phyloP scores from a whole-genome alignment of 768 basidiomycete genomes.

The Amanita molliuscula region DNA sequence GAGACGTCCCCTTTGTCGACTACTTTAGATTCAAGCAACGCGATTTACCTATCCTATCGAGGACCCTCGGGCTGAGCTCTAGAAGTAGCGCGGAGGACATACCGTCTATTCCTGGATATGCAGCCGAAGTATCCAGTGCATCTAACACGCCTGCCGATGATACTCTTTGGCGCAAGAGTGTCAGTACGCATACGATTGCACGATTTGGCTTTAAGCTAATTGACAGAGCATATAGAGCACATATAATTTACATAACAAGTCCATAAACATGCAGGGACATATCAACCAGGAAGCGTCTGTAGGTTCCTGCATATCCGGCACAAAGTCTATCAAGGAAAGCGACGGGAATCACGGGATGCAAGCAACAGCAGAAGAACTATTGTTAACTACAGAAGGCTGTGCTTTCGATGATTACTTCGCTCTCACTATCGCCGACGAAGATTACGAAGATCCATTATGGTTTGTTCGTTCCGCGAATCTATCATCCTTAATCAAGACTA shows the following conservation, averaged over 20 bases:
- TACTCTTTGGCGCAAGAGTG: not conserved
- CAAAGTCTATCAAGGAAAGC: not conserved
- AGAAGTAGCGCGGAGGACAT: not conserved
- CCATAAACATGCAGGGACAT: not conserved
- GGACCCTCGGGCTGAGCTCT: not conserved
- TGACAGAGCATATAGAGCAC: slow-evolving; percentile 6
- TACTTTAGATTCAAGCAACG: slow-evolving; percentile 4
- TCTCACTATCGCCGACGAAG: not conserved
- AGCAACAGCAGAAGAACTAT: not conserved
- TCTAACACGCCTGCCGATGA: not conserved
- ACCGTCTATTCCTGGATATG: not conserved
- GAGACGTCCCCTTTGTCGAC: not conserved
- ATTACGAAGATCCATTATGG: not conserved
- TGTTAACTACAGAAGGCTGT: not conserved
- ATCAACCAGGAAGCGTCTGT: not conserved
- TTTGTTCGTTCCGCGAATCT: slow-evolving; percentile 10
- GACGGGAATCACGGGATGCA: not conserved
- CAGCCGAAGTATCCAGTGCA: not conserved
- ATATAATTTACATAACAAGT: not conserved
- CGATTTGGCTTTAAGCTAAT: not conserved
- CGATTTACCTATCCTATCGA: not conserved
- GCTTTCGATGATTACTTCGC: not conserved
- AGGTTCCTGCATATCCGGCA: not conserved
- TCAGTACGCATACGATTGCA: not conserved
- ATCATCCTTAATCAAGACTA: slow-evolving; percentile 6